A percentile compares a stretch with the other conserved stretches of the same genome.
These are phyloP conservation scores for Vigna radiata DNA, from an alignment of 306 rosid genomes.

Conservation along the genomic window DNA sequence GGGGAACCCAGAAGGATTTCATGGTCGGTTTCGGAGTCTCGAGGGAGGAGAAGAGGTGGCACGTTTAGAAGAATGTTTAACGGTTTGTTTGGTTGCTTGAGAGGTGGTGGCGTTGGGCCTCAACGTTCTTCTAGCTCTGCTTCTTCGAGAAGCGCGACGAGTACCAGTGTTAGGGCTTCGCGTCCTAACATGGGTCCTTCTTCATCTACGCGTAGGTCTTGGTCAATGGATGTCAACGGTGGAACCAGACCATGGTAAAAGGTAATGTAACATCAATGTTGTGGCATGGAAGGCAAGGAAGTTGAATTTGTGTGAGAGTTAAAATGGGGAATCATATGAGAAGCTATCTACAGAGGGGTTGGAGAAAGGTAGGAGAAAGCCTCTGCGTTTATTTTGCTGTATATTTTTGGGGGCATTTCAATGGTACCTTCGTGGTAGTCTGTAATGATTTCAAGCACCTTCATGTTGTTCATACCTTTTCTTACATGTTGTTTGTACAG, in stretches of 20 bases:
- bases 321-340: neutral
- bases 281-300: neutral
- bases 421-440: neutral
- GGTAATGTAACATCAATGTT: neutral
- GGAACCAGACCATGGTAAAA: conserved; percentile 64
- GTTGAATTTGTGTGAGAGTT: neutral
- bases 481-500: conserved; percentile 17
- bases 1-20: conserved; percentile 68
- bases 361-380: neutral
- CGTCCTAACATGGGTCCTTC: neutral
- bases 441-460: conserved; percentile 36
- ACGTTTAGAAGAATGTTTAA: conserved; percentile 53
- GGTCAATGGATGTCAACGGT: conserved; percentile 78
- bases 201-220: conserved; percentile 60
- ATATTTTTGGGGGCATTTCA: neutral
- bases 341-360: neutral
- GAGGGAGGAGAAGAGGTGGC: conserved; percentile 53
- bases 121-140: conserved; percentile 27
- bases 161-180: conserved; percentile 34
- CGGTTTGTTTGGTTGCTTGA: conserved; percentile 64
- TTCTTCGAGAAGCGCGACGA: conserved; percentile 5
- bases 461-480: neutral
- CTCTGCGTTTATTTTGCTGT: neutral
- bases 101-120: conserved; percentile 39
- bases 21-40: conserved; percentile 48